phyloP scores from a whole-genome alignment of 1,284 basidiomycete genomes.

The Austroboletus novae-zelandiae region DNA sequence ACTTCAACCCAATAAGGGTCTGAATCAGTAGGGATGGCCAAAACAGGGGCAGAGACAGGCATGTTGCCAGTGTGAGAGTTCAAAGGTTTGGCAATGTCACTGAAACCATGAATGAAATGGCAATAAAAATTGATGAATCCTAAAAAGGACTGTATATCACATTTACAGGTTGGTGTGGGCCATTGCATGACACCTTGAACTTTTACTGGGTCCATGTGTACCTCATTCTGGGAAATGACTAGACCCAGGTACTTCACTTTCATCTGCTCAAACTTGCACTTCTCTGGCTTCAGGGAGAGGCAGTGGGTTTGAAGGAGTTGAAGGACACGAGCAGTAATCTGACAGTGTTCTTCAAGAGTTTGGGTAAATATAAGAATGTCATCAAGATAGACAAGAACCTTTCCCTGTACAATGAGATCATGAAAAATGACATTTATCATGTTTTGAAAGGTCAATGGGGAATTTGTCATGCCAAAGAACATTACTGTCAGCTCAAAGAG shows the following conservation, averaged over 20 bases:
- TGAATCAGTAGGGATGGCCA: constrained; percentile 3
- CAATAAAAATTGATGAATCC: background rate
- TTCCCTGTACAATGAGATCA: background rate
- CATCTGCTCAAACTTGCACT: constrained; percentile 36
- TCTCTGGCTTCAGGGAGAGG: constrained; percentile 32
- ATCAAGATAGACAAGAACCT: background rate
- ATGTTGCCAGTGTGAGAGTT: no score
- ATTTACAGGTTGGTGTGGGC: constrained; percentile 27
- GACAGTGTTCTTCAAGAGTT: constrained; percentile 16
- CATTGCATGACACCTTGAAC: constrained; percentile 29
- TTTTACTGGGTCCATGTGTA: constrained; percentile 22
- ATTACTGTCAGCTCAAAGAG: no score
- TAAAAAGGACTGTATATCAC: no score
- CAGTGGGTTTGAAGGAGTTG: constrained; percentile 17
- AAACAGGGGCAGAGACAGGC: constrained; percentile 3
- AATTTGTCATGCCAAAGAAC: no score
- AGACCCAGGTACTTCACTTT: constrained; percentile 9
- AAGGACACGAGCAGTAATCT: constrained; percentile 31
- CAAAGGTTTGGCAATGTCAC: no score
- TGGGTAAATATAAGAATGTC: constrained; percentile 9
- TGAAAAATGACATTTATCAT: no score
- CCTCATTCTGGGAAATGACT: no score
- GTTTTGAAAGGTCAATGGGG: no score
- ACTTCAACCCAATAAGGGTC: constrained; percentile 2
- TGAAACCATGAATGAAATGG: no score